phyloP scores from a whole-genome alignment of 2,329 filamentous ascomycete genomes.

The Teratosphaeria epicoccoides region DNA sequence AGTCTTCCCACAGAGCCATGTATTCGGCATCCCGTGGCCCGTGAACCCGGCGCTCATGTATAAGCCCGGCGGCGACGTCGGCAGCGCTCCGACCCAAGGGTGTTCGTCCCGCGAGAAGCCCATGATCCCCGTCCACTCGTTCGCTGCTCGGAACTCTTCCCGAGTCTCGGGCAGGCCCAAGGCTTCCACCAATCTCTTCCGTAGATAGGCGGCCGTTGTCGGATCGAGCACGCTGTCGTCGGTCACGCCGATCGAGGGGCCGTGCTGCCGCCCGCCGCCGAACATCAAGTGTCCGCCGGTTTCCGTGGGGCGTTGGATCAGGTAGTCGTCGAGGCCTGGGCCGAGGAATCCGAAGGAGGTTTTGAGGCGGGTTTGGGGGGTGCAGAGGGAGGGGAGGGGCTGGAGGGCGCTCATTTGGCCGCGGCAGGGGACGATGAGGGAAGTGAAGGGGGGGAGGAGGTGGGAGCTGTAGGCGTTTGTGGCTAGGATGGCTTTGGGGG shows the following conservation, averaged over 20 bases:
- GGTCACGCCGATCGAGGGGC: slow-evolving; percentile 45
- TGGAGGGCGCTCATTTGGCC: slow-evolving; percentile 61
- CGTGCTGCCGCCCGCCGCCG: slow-evolving; percentile 56
- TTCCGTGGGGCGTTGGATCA: slow-evolving; percentile 54
- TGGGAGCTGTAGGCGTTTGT: slow-evolving; percentile 78
- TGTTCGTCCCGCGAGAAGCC: slow-evolving; percentile 57
- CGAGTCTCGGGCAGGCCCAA: slow-evolving; percentile 26
- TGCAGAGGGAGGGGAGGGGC: slow-evolving; percentile 37
- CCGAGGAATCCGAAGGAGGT: slow-evolving; percentile 57
- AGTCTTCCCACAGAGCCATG: slow-evolving; percentile 54
- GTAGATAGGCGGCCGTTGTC: slow-evolving; percentile 46
- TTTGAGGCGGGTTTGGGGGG: slow-evolving; percentile 32
- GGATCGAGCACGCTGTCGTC: slow-evolving; percentile 50
- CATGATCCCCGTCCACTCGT: slow-evolving; percentile 70
- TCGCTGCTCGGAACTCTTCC: slow-evolving; percentile 36
- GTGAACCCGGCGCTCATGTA: slow-evolving; percentile 34
- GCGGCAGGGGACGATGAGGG: slow-evolving; percentile 65
- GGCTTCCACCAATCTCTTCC: slow-evolving; percentile 30
- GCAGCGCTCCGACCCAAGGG: slow-evolving; percentile 64
- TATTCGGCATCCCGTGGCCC: slow-evolving; percentile 64
- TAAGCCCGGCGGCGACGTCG: slow-evolving; percentile 27
- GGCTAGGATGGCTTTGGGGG: slow-evolving; percentile 59
- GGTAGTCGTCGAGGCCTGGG: slow-evolving; percentile 56
- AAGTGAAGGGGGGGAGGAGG: slow-evolving; percentile 56
- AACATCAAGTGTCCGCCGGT: slow-evolving; percentile 51